A percentile compares a stretch with the other conserved stretches of the same genome.
Conservation (phyloP, 1,284 basidiomycete genomes). For the Sporisorium graminicola region DNA sequence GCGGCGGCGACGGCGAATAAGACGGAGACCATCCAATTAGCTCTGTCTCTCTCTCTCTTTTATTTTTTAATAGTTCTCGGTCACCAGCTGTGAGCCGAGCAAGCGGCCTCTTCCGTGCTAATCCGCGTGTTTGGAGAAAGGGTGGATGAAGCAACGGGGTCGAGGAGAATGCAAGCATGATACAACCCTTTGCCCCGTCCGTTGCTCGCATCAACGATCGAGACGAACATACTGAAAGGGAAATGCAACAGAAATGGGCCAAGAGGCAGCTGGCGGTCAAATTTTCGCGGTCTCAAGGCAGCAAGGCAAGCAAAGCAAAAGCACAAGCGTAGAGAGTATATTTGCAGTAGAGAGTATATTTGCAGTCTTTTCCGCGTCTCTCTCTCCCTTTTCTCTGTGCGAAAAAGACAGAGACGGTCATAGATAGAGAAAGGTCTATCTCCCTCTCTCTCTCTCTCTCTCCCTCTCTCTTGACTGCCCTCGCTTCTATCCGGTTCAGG, state of each 20-base stretch:
- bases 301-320: conserved; percentile 8
- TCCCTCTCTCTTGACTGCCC: no score
- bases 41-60: no score
- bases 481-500: conserved; percentile 13
- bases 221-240: not conserved
- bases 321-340: no score
- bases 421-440: not conserved
- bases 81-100: no score
- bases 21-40: no score
- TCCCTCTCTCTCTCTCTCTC: no score
- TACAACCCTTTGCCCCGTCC: not conserved
- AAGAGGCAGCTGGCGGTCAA: not conserved
- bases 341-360: no score
- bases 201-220: not conserved
- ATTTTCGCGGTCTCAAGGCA: not conserved
- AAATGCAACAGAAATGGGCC: no score
- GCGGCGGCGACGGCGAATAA: not conserved
- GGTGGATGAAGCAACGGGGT: not conserved
- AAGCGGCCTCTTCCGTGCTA: not conserved
- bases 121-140: no score
- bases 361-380: no score
- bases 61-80: no score
- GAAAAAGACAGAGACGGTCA: not conserved
- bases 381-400: no score
- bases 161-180: not conserved